A percentile compares a stretch with the other conserved stretches of the same genome.
Conservation (phyloP, 345 rosid genomes). For the Pistacia atlantica region DNA sequence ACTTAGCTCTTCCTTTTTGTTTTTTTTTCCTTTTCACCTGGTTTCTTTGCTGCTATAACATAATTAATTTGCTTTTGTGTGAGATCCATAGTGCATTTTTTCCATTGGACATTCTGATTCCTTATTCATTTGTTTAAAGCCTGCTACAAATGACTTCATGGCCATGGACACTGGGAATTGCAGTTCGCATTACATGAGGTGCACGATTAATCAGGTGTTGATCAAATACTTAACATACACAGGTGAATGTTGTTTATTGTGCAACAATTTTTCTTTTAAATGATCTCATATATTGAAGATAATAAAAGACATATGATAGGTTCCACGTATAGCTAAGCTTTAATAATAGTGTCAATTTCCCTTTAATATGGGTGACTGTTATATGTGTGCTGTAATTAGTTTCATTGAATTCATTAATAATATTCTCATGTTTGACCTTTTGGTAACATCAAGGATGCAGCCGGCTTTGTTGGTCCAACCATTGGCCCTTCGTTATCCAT, state of each 20-base stretch:
- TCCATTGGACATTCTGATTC: conserved; percentile 1
- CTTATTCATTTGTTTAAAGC: conserved; percentile 46
- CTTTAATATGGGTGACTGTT: too few species aligned
- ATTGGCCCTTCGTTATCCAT: conserved; percentile 5
- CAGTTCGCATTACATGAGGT: conserved; percentile 96
- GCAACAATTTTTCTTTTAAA: background rate
- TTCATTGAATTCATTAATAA: too few species aligned
- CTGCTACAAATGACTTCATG: conserved; percentile 85
- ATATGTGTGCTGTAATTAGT: too few species aligned
- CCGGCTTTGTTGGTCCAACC: conserved; percentile 11
- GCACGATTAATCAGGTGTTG: conserved; percentile 83
- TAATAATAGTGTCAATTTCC: too few species aligned
- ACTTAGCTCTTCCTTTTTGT: background rate
- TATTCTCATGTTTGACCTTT: background rate
- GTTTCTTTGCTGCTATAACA: background rate
- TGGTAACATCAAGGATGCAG: background rate
- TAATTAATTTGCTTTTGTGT: conserved; percentile 13
- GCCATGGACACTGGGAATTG: conserved; percentile 82
- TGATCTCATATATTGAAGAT: background rate
- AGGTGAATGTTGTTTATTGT: background rate
- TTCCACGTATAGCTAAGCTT: too few species aligned
- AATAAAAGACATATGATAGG: background rate
- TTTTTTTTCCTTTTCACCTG: background rate
- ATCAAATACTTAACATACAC: conserved; percentile 8
- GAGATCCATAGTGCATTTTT: conserved; percentile 17